Conservation (phyloP, 2,329 filamentous ascomycete species). For the Scedosporium apiospermum region DNA sequence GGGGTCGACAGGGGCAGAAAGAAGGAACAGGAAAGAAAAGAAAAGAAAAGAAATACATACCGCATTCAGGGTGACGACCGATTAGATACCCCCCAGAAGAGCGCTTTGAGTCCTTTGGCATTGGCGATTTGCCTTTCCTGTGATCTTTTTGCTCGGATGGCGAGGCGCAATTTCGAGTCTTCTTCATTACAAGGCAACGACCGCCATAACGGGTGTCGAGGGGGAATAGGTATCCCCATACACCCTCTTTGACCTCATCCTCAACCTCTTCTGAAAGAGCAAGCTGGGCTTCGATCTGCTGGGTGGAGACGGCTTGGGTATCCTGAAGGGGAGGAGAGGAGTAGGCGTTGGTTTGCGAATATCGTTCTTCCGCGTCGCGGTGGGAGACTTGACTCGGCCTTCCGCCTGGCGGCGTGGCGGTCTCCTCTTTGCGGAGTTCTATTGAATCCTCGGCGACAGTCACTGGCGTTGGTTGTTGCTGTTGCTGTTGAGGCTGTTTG, state of each 20-base stretch:
- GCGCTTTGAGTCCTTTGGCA: constrained; percentile 23
- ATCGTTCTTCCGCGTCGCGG: constrained; percentile 38
- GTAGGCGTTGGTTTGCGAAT: constrained; percentile 33
- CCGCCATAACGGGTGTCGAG: constrained; percentile 59
- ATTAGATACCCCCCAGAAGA: constrained; percentile 79
- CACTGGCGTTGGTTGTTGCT: constrained; percentile 72
- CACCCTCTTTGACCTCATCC: constrained; percentile 73
- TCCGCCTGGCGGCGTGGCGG: constrained; percentile 58
- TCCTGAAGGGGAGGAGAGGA: constrained; percentile 54
- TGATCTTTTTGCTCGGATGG: constrained; percentile 1
- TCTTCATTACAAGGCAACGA: constrained; percentile 64
- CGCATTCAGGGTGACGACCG: constrained; percentile 87
- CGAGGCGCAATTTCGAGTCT: constrained; percentile 57
- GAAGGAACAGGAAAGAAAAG: background rate
- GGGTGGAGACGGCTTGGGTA: constrained; percentile 50
- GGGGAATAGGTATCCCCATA: constrained; percentile 93
- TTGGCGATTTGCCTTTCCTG: background rate
- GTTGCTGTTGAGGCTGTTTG: constrained; percentile 59
- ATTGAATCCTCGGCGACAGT: constrained; percentile 53
- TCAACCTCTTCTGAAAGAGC: constrained; percentile 65
- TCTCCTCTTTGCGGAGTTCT: constrained; percentile 55
- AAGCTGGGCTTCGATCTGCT: constrained; percentile 65
- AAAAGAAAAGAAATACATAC: constrained; percentile 38
- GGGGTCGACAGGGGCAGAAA: background rate
- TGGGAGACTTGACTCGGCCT: constrained; percentile 45